These are phyloP conservation scores for Penicillium hordei DNA, from an alignment of 2,329 filamentous ascomycete species.

Conservation along the genomic window DNA sequence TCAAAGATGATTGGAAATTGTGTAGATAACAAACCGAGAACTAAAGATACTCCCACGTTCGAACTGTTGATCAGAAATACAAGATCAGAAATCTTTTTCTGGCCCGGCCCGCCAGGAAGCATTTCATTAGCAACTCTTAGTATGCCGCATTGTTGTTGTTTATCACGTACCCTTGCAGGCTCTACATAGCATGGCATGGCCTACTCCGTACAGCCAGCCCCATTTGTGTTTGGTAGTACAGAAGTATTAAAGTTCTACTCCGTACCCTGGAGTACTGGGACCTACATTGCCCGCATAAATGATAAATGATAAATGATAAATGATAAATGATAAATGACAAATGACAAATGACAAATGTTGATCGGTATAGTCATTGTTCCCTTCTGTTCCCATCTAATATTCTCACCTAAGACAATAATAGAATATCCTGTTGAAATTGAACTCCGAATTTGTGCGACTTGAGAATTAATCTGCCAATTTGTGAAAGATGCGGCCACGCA, in stretches of 20 bases:
- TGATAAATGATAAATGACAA: no score
- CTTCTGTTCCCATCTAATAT: not conserved
- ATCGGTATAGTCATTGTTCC: not conserved
- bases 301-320: no score
- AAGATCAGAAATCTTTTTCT: not conserved
- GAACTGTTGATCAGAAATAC: not conserved
- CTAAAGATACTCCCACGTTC: not conserved
- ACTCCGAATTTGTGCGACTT: not conserved
- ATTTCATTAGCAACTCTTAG: not conserved
- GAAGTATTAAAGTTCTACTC: not conserved
- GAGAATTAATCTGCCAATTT: not conserved
- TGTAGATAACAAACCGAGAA: not conserved
- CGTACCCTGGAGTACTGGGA: not conserved
- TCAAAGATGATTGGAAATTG: not conserved
- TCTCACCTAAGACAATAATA: not conserved
- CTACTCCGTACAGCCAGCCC: not conserved
- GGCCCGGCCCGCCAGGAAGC: not conserved
- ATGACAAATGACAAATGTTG: not conserved
- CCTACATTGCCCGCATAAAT: not conserved
- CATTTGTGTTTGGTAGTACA: not conserved
- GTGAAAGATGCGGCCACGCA: conserved; percentile 3
- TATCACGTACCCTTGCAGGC: not conserved
- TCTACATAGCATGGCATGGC: not conserved
- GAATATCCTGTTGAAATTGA: not conserved
- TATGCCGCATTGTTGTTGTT: not conserved